Evolutionary conservation across 345 rosid genomes (phyloP).

Genomic region (Citrus cavaleriei): DNA sequence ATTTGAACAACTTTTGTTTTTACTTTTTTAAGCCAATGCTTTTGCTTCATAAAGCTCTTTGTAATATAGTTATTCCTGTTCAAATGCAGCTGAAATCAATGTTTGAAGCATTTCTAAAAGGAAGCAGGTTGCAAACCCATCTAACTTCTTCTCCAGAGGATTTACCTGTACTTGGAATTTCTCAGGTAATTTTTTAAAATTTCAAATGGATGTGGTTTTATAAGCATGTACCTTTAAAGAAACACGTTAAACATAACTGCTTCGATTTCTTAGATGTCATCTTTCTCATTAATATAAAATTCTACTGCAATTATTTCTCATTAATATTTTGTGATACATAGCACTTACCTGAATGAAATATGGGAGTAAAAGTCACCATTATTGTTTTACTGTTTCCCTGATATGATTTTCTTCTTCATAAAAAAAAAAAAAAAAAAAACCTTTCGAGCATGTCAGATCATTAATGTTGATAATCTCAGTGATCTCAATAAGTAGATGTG

Average conservation of each 20-base stretch:
- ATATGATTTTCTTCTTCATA: background rate
- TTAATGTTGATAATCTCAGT: too few species aligned
- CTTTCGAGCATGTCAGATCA: too few species aligned
- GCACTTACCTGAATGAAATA: background rate
- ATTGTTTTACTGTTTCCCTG: background rate
- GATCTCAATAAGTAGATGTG: too few species aligned
- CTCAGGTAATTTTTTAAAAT: conserved; percentile 36
- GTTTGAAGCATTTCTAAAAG: conserved; percentile 32
- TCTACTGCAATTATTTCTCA: background rate
- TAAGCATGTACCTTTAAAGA: background rate
- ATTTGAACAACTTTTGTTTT: background rate
- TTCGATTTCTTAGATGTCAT: background rate
- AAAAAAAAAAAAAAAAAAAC: background rate
- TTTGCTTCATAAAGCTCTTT: background rate
- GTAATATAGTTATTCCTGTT: conserved; percentile 4
- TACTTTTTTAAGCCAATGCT: background rate
- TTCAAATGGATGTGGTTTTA: background rate
- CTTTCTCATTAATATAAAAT: background rate
- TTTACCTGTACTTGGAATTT: conserved; percentile 29
- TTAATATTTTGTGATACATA: background rate
- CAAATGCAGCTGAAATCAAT: conserved; percentile 44
- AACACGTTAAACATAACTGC: background rate
- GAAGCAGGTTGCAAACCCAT: conserved; percentile 24
- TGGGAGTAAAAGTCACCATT: background rate
- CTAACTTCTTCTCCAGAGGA: conserved; percentile 38